Evolutionary conservation across 1,284 basidiomycete genomes (phyloP).

Genomic region (Ceratobasidium sp.): DNA sequence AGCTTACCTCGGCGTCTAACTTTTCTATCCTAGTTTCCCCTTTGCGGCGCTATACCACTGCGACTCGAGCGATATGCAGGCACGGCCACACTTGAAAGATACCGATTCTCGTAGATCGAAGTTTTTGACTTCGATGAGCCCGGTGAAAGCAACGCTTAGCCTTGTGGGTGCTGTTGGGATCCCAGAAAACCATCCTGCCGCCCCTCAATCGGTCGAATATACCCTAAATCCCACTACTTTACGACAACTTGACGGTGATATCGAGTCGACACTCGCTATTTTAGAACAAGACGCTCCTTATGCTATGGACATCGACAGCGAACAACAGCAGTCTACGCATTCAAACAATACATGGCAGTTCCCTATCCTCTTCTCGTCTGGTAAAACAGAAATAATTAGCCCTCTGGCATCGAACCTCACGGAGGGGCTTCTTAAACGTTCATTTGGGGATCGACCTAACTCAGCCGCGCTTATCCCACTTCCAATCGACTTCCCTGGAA

Average conservation of each 20-base stretch:
- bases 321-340: no score
- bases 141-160: slow-evolving; percentile 32
- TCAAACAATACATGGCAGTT: no score
- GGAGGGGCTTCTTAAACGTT: slow-evolving; percentile 20
- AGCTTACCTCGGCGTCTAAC: no score
- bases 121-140: no score
- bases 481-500: background rate
- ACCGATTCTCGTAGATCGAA: no score
- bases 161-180: slow-evolving; percentile 45
- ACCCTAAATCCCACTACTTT: slow-evolving; percentile 17
- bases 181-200: slow-evolving; percentile 44
- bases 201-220: slow-evolving; percentile 12
- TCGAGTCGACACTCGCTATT: no score
- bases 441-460: slow-evolving; percentile 30
- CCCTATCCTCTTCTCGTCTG: slow-evolving; percentile 7
- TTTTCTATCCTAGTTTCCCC: no score
- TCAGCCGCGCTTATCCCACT: slow-evolving; percentile 31
- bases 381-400: slow-evolving; percentile 16
- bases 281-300: no score
- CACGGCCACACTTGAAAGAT: no score
- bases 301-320: no score
- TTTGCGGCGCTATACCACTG: slow-evolving; percentile 43
- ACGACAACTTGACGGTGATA: background rate
- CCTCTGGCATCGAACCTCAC: slow-evolving; percentile 7
- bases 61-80: slow-evolving; percentile 27